phyloP scores from a whole-genome alignment of 2,329 filamentous ascomycete species.

The Cyphellophora europaea region DNA sequence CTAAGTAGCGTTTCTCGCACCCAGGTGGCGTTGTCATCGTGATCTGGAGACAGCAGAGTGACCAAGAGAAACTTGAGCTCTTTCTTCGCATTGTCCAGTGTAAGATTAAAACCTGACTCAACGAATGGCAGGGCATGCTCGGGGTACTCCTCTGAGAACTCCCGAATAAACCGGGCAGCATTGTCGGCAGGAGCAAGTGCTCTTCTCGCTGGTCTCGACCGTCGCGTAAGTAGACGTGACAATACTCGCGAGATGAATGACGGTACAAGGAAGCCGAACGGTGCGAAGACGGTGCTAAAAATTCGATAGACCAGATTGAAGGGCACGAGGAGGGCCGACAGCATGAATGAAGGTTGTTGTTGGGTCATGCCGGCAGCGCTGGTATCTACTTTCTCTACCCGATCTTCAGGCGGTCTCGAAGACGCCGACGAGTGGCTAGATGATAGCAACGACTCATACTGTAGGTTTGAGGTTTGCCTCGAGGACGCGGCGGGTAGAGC shows the following conservation, averaged over 20 bases:
- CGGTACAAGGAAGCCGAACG: slow-evolving; percentile 69
- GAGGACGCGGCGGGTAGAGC: slow-evolving; percentile 52
- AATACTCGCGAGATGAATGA: slow-evolving; percentile 50
- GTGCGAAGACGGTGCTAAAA: slow-evolving; percentile 60
- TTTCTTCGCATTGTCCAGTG: slow-evolving; percentile 78
- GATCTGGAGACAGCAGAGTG: slow-evolving; percentile 79
- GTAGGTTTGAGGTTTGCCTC: slow-evolving; percentile 64
- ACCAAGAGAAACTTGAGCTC: slow-evolving; percentile 89
- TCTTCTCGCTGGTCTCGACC: slow-evolving; percentile 47
- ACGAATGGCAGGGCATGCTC: slow-evolving; percentile 63
- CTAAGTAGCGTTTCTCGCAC: slow-evolving; percentile 72
- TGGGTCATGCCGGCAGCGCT: slow-evolving; percentile 56
- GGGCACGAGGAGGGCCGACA: slow-evolving; percentile 71
- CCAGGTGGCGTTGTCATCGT: slow-evolving; percentile 82
- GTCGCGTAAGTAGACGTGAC: slow-evolving; percentile 64
- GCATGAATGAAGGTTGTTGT: slow-evolving; percentile 62
- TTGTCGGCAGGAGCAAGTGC: slow-evolving; percentile 78
- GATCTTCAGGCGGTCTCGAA: slow-evolving; percentile 12
- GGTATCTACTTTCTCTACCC: slow-evolving; percentile 58
- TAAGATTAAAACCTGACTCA: slow-evolving; percentile 85
- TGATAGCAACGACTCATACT: slow-evolving; percentile 46
- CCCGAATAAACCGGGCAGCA: slow-evolving; percentile 76
- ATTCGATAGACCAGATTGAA: slow-evolving; percentile 70
- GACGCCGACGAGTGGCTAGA: slow-evolving; percentile 22
- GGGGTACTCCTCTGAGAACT: slow-evolving; percentile 93